phyloP scores from a whole-genome alignment of 805 yeast genomes.

The Spathaspora passalidarum region DNA sequence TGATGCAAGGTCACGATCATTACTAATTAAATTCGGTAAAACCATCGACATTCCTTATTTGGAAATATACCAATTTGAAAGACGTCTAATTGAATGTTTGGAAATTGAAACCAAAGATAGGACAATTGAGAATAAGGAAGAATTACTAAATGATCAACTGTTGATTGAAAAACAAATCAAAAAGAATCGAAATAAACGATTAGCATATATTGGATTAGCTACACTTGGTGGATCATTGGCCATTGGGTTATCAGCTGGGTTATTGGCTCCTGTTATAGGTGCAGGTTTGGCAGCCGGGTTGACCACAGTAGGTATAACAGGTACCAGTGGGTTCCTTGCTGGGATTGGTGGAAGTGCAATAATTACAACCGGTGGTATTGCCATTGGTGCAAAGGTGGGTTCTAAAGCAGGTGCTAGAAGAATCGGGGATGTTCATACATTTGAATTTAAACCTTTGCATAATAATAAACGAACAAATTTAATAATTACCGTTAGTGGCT shows the following conservation, averaged over 20 bases:
- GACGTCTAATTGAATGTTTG: slow-evolving; percentile 83
- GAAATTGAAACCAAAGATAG: slow-evolving; percentile 66
- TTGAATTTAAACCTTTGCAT: slow-evolving; percentile 90
- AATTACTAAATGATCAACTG: slow-evolving; percentile 75
- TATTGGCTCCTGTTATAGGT: slow-evolving; percentile 95
- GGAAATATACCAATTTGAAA: slow-evolving; percentile 85
- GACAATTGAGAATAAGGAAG: slow-evolving; percentile 59
- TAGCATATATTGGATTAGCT: slow-evolving; percentile 89
- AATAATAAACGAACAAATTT: slow-evolving; percentile 85
- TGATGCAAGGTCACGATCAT: slow-evolving; percentile 83
- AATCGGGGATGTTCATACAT: slow-evolving; percentile 88
- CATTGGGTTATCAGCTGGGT: slow-evolving; percentile 91
- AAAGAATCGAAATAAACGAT: slow-evolving; percentile 58
- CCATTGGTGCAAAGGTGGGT: slow-evolving; percentile 89
- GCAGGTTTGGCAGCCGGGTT: slow-evolving; percentile 98
- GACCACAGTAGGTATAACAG: slow-evolving; percentile 89
- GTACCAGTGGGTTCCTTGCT: slow-evolving; percentile 90
- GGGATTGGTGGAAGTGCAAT: slow-evolving; percentile 96
- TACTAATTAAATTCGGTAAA: slow-evolving; percentile 67
- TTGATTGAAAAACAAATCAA: slow-evolving; percentile 72
- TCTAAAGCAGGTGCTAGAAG: slow-evolving; percentile 79
- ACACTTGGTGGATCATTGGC: slow-evolving; percentile 95
- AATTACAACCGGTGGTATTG: slow-evolving; percentile 88
- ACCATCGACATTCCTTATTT: slow-evolving; percentile 55
- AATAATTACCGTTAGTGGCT: slow-evolving; percentile 88